Percentiles rank a stretch among this genome's conserved stretches.
phyloP scores from a whole-genome alignment of 2,329 filamentous ascomycete species.

The Diaporthe sp. region DNA sequence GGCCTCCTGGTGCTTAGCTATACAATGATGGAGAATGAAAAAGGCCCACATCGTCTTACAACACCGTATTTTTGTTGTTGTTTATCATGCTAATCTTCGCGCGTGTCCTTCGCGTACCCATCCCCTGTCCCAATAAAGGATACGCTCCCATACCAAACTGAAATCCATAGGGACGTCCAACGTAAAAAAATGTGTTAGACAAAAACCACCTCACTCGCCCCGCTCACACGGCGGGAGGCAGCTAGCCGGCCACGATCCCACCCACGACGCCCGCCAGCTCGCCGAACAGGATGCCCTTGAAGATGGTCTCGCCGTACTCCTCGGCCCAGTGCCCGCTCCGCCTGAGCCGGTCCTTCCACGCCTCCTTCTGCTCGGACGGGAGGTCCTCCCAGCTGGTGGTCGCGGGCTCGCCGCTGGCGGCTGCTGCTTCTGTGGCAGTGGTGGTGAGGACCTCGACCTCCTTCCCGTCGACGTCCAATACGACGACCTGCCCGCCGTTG shows the following conservation, averaged over 20 bases:
- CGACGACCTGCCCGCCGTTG: slow-evolving; percentile 39
- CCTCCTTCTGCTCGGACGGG: slow-evolving; percentile 69
- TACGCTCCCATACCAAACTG: neutral
- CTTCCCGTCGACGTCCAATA: slow-evolving; percentile 43
- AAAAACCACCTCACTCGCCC: neutral
- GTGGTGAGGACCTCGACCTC: slow-evolving; percentile 47
- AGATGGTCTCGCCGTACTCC: slow-evolving; percentile 80
- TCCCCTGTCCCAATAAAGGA: neutral
- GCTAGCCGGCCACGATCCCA: slow-evolving; percentile 60
- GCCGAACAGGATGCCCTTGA: slow-evolving; percentile 83
- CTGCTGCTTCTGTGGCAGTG: neutral
- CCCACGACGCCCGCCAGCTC: slow-evolving; percentile 76
- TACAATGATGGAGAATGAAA: neutral
- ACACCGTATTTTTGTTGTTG: neutral
- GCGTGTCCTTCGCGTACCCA: neutral
- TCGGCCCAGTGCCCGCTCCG: slow-evolving; percentile 82
- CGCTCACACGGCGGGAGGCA: slow-evolving; percentile 8
- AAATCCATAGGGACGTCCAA: neutral
- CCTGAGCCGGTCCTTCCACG: slow-evolving; percentile 78
- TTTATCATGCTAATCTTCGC: neutral
- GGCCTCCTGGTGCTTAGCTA: neutral
- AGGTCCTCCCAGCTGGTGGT: slow-evolving; percentile 77
- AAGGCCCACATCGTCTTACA: neutral
- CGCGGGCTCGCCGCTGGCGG: neutral
- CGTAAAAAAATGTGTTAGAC: too few species aligned